Conservation (phyloP, 73 alveolate genomes). For the Paramecium octaurelia region DNA sequence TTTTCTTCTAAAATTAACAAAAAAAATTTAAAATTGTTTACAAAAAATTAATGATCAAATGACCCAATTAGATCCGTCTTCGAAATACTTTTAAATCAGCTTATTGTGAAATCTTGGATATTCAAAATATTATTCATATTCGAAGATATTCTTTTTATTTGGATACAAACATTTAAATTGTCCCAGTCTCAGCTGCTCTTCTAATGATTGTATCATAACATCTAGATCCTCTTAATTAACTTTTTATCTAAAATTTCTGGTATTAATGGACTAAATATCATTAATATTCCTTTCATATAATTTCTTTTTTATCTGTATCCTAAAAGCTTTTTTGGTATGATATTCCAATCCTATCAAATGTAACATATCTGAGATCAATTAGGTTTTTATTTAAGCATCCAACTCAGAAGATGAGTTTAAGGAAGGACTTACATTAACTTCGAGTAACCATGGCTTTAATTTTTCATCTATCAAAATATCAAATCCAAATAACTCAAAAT, state of each 20-base stretch:
- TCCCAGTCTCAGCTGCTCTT: constrained; percentile 10
- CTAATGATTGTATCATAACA: background rate
- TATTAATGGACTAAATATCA: background rate
- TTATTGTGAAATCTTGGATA: constrained; percentile 33
- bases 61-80: constrained; percentile 26
- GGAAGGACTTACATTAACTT: constrained; percentile 95
- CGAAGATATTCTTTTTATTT: background rate
- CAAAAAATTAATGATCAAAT: background rate
- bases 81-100: background rate
- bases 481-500: constrained; percentile 98
- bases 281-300: background rate
- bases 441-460: constrained; percentile 94
- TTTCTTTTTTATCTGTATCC: background rate
- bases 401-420: constrained; percentile 82
- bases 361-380: constrained; percentile 78
- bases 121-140: constrained; percentile 14
- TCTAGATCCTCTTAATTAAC: background rate
- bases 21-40: background rate
- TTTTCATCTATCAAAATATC: constrained; percentile 90
- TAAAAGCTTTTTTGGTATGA: background rate
- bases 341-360: background rate
- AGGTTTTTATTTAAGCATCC: constrained; percentile 86
- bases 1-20: no score
- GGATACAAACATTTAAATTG: constrained; percentile 29
- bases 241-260: background rate